Percentiles rank a stretch among this genome's conserved stretches.
phyloP scores from a whole-genome alignment of 768 basidiomycete genomes.

The Trametes gibbosa region DNA sequence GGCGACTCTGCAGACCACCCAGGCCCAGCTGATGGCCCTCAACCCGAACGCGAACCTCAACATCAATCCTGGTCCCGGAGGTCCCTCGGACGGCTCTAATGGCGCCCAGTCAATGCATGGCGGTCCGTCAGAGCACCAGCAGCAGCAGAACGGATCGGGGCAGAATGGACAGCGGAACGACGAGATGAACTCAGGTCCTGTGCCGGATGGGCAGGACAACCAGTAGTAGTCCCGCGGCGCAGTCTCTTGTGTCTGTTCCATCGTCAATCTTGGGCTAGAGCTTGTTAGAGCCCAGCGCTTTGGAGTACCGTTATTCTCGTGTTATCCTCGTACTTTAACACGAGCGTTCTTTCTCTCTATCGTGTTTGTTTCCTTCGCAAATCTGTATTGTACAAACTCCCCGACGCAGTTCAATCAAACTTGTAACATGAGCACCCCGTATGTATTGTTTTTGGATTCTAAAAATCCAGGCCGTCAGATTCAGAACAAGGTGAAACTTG shows the following conservation, averaged over 20 bases:
- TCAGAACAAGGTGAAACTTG: too few species aligned
- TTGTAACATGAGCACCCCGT: too few species aligned
- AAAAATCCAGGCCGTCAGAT: too few species aligned
- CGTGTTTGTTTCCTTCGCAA: not conserved
- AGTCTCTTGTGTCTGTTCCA: not conserved
- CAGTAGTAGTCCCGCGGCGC: not conserved
- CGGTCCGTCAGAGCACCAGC: not conserved
- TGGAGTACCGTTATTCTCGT: slow-evolving; percentile 11
- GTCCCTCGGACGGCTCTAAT: not conserved
- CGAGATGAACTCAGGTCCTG: not conserved
- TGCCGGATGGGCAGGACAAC: slow-evolving; percentile 13
- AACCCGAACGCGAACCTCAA: slow-evolving; percentile 12
- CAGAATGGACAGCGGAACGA: slow-evolving; percentile 2
- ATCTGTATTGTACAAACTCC: not conserved
- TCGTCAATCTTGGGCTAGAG: not conserved
- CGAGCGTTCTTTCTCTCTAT: not conserved
- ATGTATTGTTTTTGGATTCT: too few species aligned
- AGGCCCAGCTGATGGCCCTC: slow-evolving; percentile 25
- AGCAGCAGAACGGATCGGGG: not conserved
- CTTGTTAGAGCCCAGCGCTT: not conserved
- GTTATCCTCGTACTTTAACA: slow-evolving; percentile 8
- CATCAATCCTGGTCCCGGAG: not conserved
- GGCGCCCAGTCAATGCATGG: not conserved
- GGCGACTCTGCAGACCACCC: slow-evolving; percentile 55
- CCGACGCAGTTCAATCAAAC: too few species aligned